Conservation (phyloP, 2,329 filamentous ascomycete species). For the Elsinoe australis region DNA sequence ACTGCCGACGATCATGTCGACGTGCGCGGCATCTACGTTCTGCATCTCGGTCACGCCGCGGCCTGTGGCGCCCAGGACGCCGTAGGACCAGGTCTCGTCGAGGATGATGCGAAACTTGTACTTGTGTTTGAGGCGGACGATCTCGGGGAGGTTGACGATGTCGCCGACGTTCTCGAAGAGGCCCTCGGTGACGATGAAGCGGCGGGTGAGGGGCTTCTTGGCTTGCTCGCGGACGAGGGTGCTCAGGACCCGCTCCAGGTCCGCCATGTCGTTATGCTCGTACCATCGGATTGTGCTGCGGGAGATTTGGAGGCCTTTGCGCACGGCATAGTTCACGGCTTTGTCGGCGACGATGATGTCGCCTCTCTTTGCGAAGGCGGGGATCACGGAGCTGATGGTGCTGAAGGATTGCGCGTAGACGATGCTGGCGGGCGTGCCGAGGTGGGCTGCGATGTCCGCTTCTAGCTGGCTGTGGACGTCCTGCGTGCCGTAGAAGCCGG, state of each 20-base stretch:
- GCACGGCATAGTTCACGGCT: slow-evolving; percentile 85
- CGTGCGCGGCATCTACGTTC: slow-evolving; percentile 84
- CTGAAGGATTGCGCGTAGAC: slow-evolving; percentile 95
- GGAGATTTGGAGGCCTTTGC: slow-evolving; percentile 88
- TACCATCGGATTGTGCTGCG: slow-evolving; percentile 89
- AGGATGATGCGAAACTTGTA: slow-evolving; percentile 98
- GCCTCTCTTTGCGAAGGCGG: slow-evolving; percentile 91
- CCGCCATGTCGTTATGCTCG: slow-evolving; percentile 92
- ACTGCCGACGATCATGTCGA: slow-evolving; percentile 96
- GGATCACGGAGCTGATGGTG: slow-evolving; percentile 94
- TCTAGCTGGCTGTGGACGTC: slow-evolving; percentile 98
- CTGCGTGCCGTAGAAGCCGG: slow-evolving; percentile 96
- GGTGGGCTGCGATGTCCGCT: slow-evolving; percentile 80
- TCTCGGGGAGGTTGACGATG: slow-evolving; percentile 71
- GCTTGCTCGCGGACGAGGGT: slow-evolving; percentile 82
- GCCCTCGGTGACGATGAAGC: slow-evolving; percentile 94
- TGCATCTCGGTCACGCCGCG: slow-evolving; percentile 91
- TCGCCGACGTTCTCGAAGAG: slow-evolving; percentile 89
- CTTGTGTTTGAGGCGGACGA: slow-evolving; percentile 87
- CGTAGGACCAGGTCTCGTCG: slow-evolving; percentile 96
- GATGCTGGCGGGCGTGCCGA: slow-evolving; percentile 83
- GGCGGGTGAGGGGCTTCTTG: slow-evolving; percentile 77
- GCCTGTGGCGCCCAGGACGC: slow-evolving; percentile 83
- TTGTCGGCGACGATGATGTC: slow-evolving; percentile 96
- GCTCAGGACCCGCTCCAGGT: slow-evolving; percentile 76